phyloP scores from a whole-genome alignment of 352 stramenopile genomes.

The Phytophthora uliginosa region DNA sequence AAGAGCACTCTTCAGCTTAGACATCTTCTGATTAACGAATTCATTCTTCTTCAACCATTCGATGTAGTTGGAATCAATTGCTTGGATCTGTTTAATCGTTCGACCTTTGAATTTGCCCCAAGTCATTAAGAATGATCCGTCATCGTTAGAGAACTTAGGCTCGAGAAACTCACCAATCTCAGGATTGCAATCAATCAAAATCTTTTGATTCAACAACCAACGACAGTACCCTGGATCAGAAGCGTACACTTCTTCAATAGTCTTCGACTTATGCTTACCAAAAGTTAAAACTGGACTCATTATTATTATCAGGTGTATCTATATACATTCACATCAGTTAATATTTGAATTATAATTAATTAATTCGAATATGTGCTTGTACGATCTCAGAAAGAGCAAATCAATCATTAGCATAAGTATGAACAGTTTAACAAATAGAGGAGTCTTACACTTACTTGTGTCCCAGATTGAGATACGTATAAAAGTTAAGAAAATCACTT shows the following conservation, averaged over 20 bases:
- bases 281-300: slow-evolving; percentile 20
- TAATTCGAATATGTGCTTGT: no score
- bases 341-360: no score
- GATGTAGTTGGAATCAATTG: slow-evolving; percentile 4
- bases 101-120: not conserved
- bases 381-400: no score
- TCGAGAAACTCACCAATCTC: slow-evolving; percentile 5
- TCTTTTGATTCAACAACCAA: slow-evolving; percentile 20
- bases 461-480: no score
- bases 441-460: no score
- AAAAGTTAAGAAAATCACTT: no score
- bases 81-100: slow-evolving; percentile 11
- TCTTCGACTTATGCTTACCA: slow-evolving; percentile 5
- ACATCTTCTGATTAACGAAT: not conserved
- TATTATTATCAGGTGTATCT: not conserved
- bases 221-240: slow-evolving; percentile 15
- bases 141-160: slow-evolving; percentile 1
- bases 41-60: slow-evolving; percentile 13
- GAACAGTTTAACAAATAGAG: no score
- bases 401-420: no score
- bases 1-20: slow-evolving; percentile 7
- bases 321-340: no score
- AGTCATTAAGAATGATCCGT: slow-evolving; percentile 6
- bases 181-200: slow-evolving; percentile 1
- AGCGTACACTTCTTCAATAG: slow-evolving; percentile 10